A percentile compares a stretch with the other conserved stretches of the same genome.
Conservation (phyloP, 257 asterid genomes). For the Nicotiana sylvestris region DNA sequence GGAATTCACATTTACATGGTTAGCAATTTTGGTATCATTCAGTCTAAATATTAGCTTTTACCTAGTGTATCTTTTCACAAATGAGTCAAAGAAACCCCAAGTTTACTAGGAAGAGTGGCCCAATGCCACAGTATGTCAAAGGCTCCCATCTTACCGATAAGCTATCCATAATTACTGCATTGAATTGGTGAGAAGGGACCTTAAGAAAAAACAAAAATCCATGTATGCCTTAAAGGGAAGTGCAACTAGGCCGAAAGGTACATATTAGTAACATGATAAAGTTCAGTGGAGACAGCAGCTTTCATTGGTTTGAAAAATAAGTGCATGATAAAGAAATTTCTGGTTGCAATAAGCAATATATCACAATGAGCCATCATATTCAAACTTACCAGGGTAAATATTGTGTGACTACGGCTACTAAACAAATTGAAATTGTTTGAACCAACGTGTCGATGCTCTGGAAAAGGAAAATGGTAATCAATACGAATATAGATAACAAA, state of each 20-base stretch:
- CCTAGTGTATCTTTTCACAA: neutral
- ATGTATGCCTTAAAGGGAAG: neutral
- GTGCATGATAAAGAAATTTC: neutral
- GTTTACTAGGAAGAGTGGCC: neutral
- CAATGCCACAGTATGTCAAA: neutral
- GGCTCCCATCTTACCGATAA: neutral
- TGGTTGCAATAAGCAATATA: neutral
- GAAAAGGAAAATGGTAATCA: slow-evolving; percentile 28
- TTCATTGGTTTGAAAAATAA: neutral
- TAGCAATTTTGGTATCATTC: neutral
- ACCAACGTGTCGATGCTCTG: slow-evolving; percentile 99
- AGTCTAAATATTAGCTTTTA: neutral
- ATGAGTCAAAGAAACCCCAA: neutral
- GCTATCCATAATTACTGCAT: neutral
- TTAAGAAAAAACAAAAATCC: no score
- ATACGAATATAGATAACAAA: neutral
- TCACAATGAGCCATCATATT: slow-evolving; percentile 12
- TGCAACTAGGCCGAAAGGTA: neutral
- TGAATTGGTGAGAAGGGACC: neutral
- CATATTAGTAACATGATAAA: neutral
- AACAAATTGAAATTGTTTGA: slow-evolving; percentile 94
- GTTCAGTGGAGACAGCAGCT: neutral
- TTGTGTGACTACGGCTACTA: slow-evolving; percentile 99
- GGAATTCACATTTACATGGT: neutral
- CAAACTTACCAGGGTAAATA: slow-evolving; percentile 80